These are phyloP conservation scores for Neurospora sp. DNA, from an alignment of 2,329 filamentous ascomycete genomes.

Conservation along the genomic window DNA sequence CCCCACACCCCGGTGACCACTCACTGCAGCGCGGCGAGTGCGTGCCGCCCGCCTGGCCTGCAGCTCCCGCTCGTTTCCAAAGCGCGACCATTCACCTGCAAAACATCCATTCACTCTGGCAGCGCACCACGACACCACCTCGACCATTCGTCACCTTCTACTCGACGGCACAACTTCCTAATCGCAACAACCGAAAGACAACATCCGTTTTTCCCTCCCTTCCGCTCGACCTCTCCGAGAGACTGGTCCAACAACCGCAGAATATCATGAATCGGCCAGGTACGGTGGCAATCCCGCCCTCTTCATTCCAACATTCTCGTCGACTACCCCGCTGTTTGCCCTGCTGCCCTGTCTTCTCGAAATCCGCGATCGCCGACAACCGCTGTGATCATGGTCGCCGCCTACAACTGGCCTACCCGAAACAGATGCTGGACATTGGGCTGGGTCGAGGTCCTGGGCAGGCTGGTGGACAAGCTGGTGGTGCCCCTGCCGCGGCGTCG, in stretches of 20 bases:
- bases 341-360: background rate
- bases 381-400: background rate
- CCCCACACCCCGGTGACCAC: background rate
- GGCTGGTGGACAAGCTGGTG: background rate
- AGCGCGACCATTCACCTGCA: background rate
- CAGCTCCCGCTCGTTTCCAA: background rate
- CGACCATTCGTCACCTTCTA: background rate
- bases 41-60: background rate
- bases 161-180: background rate
- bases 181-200: background rate
- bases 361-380: background rate
- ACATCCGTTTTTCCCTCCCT: background rate
- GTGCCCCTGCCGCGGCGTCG: background rate
- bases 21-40: background rate
- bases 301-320: slow-evolving; percentile 8
- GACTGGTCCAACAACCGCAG: background rate
- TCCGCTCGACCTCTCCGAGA: background rate
- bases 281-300: slow-evolving; percentile 29
- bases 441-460: background rate
- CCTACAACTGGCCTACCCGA: background rate
- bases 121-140: background rate
- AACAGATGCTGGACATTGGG: background rate
- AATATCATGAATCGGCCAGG: slow-evolving; percentile 50
- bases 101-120: background rate
- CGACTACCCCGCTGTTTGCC: slow-evolving; percentile 9